Evolutionary conservation across 2,329 filamentous ascomycete species (phyloP), one percentile per base, ranked within the genome.

Genomic region (Karstenula rhodostoma): DNA sequence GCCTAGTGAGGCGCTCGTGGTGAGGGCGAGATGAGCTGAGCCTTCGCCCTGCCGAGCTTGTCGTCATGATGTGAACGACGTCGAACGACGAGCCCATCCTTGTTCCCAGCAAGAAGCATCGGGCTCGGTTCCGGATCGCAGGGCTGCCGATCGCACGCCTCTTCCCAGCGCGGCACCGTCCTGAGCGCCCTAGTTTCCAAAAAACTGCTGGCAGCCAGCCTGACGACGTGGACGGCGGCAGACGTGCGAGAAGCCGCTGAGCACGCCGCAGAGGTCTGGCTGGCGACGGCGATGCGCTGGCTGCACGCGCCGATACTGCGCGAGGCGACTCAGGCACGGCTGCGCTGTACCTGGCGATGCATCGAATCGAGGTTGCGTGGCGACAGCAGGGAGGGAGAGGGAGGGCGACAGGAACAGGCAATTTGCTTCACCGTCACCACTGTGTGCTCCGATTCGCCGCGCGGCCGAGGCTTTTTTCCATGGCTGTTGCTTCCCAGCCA

Each of bases 51-150:
- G 42, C 13, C 46, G 65, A 65, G 66, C 66, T 64, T 71, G 61
- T 73, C 74, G 74, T 76, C 72, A 76, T 76, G 70, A 73, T 75
- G 61, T 65, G 66, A 71, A 47, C 55, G 29, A 56, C 56, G 51
- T 40, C 37, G 9, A 19, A 40, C 37, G 37, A 40, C 37, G 17
- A 57, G 63, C 59, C 49, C 61, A 64, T 61, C 62, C 63, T 63
- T 59, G 54, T 62, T 65, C 70, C 74, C 73, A 68, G 67, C 64
- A 61, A 65, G 69, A 65, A 66, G 68, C 64, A 63, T 64, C 63
- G 62, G 60, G 59, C 58, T 66, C 61, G 64, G 57, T 68, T 62
- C 68, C 67, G 49, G 59, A 61, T 61, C 66, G 61, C 65, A 59
- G 63, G 53, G 57, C 63, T 63, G 59, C 25, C 54, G 59, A 65